These are phyloP conservation scores for Aplosporella prunicola DNA, from an alignment of 2,329 filamentous ascomycete genomes.

Conservation along the genomic window DNA sequence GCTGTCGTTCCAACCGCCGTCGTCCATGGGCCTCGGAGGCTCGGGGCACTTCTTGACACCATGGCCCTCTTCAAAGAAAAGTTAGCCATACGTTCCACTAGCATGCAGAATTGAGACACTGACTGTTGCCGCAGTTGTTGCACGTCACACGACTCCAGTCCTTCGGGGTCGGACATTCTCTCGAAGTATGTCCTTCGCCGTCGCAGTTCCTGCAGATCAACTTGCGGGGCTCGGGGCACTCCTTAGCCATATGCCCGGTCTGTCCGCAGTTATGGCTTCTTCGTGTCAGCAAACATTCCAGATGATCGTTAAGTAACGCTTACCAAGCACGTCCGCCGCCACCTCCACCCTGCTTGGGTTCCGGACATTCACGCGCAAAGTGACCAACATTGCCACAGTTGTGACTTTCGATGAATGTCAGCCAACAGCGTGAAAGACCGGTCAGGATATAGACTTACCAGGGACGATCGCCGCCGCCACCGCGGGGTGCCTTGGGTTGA, in stretches of 20 bases:
- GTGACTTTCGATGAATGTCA: no score
- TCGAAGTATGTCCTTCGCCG: constrained; percentile 48
- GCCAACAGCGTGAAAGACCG: no score
- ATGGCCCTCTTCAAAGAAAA: constrained; percentile 9
- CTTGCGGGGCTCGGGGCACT: constrained; percentile 21
- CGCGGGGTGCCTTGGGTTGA: constrained; percentile 14
- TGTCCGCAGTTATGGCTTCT: constrained; percentile 16
- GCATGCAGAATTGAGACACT: no score
- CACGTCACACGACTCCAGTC: constrained; percentile 52
- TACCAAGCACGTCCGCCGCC: background rate
- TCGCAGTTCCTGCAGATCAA: constrained; percentile 53
- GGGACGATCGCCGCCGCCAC: constrained; percentile 13
- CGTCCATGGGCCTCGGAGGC: background rate
- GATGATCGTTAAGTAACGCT: background rate
- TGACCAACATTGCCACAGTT: constrained; percentile 23
- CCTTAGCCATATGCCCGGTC: constrained; percentile 19
- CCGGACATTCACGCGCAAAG: constrained; percentile 19
- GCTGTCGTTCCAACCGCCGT: constrained; percentile 1
- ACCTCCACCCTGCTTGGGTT: constrained; percentile 17
- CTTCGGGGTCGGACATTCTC: constrained; percentile 41
- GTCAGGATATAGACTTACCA: no score
- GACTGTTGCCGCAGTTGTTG: constrained; percentile 39
- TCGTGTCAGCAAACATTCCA: background rate
- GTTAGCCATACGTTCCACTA: no score
- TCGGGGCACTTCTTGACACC: constrained; percentile 6